These are phyloP conservation scores for Ichthyophthirius multifiliis DNA, from an alignment of 169 alveolate species.

Conservation along the genomic window DNA sequence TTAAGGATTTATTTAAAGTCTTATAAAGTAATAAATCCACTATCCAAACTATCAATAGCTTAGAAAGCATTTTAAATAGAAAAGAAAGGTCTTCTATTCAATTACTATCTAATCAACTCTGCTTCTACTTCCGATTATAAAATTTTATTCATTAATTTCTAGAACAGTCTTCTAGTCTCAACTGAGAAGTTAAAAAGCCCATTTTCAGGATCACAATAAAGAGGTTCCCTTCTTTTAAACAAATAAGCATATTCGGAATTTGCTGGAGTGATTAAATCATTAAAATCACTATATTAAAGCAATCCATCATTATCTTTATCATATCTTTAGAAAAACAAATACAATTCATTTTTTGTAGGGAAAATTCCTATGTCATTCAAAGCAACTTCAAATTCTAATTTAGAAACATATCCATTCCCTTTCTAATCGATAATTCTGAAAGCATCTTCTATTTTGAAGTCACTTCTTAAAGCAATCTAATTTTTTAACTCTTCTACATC, in stretches of 20 bases:
- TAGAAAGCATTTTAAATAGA: conserved; percentile 47
- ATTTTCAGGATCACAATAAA: not conserved
- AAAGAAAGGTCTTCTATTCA: conserved; percentile 35
- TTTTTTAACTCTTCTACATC: conserved; percentile 59
- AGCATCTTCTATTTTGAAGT: conserved; percentile 73
- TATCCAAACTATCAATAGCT: conserved; percentile 21
- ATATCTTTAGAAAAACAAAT: conserved; percentile 38
- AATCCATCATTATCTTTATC: conserved; percentile 33
- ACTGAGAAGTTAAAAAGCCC: not conserved
- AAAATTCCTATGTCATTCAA: conserved; percentile 14
- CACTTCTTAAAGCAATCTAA: conserved; percentile 49
- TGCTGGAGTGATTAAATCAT: conserved; percentile 35
- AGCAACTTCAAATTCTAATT: conserved; percentile 41
- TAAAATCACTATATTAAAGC: conserved; percentile 40
- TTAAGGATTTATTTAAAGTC: conserved; percentile 34
- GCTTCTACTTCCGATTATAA: not conserved
- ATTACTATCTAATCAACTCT: conserved; percentile 1
- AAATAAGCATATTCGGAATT: not conserved
- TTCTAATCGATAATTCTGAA: conserved; percentile 60
- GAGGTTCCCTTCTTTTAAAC: not conserved
- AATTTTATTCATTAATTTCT: not conserved
- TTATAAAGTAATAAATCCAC: conserved; percentile 38
- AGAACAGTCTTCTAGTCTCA: not conserved
- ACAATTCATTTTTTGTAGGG: conserved; percentile 43
- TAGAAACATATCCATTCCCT: conserved; percentile 47